Evolutionary conservation across 2,329 filamentous ascomycete species (phyloP), one percentile per base, ranked within the genome.

Genomic region (Fusarium virguliforme): DNA sequence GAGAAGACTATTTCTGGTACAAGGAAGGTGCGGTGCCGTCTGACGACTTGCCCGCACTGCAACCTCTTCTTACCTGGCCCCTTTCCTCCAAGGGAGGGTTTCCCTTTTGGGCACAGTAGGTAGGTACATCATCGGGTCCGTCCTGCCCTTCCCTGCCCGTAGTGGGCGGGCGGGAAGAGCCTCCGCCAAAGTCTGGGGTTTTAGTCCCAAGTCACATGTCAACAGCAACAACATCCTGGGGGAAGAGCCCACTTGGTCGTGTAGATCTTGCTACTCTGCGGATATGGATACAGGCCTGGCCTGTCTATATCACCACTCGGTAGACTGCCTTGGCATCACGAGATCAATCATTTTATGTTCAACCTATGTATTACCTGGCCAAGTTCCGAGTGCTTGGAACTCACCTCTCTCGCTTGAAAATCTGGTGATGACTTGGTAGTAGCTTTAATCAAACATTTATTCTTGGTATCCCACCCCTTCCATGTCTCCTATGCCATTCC

Each of bases 171-270:
- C 38, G 38, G 55, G 38, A 26, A 43, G 55, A 46, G 55, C 55
- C 55, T 46, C 55, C 55, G 38, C 50, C 28, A 54, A 59, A 70
- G 57, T 61, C 68, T 56, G 60, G 68, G 68, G 69, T 60, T 69
- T 72, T 51, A 70, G 69, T 67, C 48, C 13, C 38, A 46, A 59
- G 48, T 70, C 69, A 71, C 65, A 71, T 72, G 68, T 53, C 58
- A 62, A 15, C n/a, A 34, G 28, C 4, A 18, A 30, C 46, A 50
- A 30, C 15, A 26, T 65, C 18, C 10, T 38, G 13, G 37, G 15
- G 54, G 26, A 18, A 32, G 35, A 41, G 35, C 41, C 54, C 54
- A 41, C 35, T 40, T 32, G 24, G 37, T 18, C 18, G 18, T 18
- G 40, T 28, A 48, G 40, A 48, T 59, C 55, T 46, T 58, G 30